Evolutionary conservation across 352 stramenopile species (phyloP).

Genomic region (Pythium scleroteichum): DNA sequence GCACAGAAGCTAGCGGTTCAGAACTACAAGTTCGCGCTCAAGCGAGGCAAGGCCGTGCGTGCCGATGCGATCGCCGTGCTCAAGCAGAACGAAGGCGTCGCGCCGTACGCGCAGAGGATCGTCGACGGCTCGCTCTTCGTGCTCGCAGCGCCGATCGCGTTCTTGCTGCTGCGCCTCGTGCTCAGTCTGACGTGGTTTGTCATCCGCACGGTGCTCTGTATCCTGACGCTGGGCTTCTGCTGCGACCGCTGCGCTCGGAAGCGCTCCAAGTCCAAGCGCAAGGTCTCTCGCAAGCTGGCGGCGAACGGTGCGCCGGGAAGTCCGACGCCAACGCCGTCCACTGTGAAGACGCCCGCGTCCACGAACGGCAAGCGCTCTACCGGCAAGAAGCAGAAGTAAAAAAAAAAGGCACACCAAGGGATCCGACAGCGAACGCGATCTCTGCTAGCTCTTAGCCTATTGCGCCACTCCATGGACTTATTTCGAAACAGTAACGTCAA

Average conservation of each 20-base stretch:
- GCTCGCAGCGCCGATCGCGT: conserved; percentile 48
- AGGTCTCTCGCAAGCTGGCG: conserved; percentile 34
- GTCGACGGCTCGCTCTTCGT: conserved; percentile 57
- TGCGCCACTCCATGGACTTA: too few species aligned
- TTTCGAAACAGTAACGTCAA: too few species aligned
- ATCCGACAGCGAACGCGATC: not conserved
- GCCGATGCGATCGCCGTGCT: conserved; percentile 55
- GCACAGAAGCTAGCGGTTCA: conserved; percentile 37
- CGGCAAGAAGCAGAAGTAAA: conserved; percentile 32
- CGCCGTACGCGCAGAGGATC: conserved; percentile 62
- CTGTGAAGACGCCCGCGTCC: conserved; percentile 10
- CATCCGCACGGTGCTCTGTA: conserved; percentile 47
- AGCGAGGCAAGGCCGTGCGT: conserved; percentile 46
- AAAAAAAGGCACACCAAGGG: not conserved
- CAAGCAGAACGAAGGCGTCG: conserved; percentile 60
- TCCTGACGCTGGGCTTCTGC: conserved; percentile 62
- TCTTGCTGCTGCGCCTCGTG: conserved; percentile 49
- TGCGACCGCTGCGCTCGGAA: conserved; percentile 45
- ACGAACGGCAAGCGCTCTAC: conserved; percentile 15
- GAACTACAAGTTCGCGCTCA: conserved; percentile 46
- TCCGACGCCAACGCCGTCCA: conserved; percentile 3
- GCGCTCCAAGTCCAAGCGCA: conserved; percentile 50
- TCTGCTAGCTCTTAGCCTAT: too few species aligned
- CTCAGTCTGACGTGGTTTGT: conserved; percentile 61
- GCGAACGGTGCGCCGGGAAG: conserved; percentile 14